Percentiles rank a stretch among this genome's conserved stretches.
Conservation (phyloP, 2,329 filamentous ascomycete genomes). For the Diaporthe velutina region DNA sequence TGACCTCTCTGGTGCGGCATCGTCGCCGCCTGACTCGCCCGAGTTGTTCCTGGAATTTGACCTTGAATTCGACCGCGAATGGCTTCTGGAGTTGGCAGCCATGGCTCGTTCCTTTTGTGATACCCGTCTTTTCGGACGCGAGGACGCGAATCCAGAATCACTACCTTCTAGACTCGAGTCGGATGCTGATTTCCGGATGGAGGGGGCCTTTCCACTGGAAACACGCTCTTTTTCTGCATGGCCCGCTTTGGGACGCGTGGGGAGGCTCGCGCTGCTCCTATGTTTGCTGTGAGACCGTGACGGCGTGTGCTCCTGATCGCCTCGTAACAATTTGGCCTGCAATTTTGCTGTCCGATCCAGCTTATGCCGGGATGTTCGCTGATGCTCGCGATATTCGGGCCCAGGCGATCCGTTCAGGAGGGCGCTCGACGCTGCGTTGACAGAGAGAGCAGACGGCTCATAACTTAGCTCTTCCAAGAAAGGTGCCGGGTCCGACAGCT, state of each 20-base stretch:
- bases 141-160: constrained; percentile 27
- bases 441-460: constrained; percentile 61
- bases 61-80: constrained; percentile 31
- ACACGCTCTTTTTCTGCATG: constrained; percentile 28
- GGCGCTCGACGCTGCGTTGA: constrained; percentile 70
- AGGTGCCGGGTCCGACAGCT: constrained; percentile 47
- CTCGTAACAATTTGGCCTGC: constrained; percentile 22
- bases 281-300: constrained; percentile 42
- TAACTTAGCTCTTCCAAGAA: constrained; percentile 56
- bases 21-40: constrained; percentile 57
- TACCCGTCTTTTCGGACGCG: constrained; percentile 30
- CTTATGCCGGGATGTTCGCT: constrained; percentile 31
- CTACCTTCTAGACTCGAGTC: constrained; percentile 37
- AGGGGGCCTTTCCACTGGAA: constrained; percentile 29
- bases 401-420: constrained; percentile 55
- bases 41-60: constrained; percentile 36
- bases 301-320: constrained; percentile 36
- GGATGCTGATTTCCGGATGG: constrained; percentile 35
- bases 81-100: neutral
- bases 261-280: constrained; percentile 43
- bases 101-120: constrained; percentile 35
- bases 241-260: constrained; percentile 40
- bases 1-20: constrained; percentile 56
- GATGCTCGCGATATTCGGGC: constrained; percentile 43
- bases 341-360: constrained; percentile 18